phyloP scores from a whole-genome alignment of 2,329 filamentous ascomycete species.

The Camptophora hylomeconis region DNA sequence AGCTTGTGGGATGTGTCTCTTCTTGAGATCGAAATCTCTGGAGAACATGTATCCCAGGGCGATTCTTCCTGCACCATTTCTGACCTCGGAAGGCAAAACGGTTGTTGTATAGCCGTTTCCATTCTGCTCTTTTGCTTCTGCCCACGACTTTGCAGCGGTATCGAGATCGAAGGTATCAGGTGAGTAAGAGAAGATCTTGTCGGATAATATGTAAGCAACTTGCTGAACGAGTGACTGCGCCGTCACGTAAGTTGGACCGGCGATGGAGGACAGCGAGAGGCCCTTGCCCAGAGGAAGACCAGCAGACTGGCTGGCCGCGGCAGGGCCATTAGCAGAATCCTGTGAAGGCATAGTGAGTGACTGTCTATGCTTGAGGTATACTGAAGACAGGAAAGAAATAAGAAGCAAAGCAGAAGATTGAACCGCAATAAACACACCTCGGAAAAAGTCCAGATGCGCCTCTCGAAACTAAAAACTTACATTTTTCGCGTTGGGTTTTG shows the following conservation, averaged over 20 bases:
- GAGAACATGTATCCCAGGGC: constrained; percentile 97
- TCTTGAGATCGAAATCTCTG: constrained; percentile 84
- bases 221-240: constrained; percentile 91
- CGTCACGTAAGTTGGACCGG: constrained; percentile 82
- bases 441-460: too few species aligned
- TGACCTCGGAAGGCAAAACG: constrained; percentile 71
- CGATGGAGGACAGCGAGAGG: constrained; percentile 46
- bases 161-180: constrained; percentile 89
- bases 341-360: constrained; percentile 3
- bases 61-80: constrained; percentile 77
- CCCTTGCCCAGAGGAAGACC: constrained; percentile 41
- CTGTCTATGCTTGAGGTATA: constrained; percentile 1
- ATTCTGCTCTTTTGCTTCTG: constrained; percentile 56
- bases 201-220: constrained; percentile 84
- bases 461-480: too few species aligned
- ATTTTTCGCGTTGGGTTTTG: too few species aligned
- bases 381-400: constrained; percentile 5
- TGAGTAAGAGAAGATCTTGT: constrained; percentile 96
- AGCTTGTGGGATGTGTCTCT: constrained; percentile 81
- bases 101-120: constrained; percentile 67
- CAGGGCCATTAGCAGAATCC: constrained; percentile 5
- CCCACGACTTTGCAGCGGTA: constrained; percentile 68
- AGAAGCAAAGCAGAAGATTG: constrained; percentile 2
- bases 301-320: too few species aligned
- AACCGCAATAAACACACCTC: too few species aligned